These are phyloP conservation scores for Trichothecium roseum DNA, from an alignment of 2,329 filamentous ascomycete genomes.

Conservation along the genomic window DNA sequence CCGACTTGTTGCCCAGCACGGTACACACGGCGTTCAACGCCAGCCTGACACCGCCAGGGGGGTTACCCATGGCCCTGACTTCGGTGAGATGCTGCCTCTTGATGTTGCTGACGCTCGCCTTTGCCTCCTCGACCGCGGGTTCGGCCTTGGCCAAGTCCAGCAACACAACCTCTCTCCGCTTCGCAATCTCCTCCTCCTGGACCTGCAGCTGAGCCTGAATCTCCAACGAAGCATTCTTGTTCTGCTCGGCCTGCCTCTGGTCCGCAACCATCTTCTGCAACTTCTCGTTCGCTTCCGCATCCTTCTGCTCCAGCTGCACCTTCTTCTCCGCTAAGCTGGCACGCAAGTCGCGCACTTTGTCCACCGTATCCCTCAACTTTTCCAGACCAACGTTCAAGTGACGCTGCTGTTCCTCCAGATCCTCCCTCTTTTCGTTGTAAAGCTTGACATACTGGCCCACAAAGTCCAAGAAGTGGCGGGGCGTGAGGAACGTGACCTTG, in stretches of 20 bases:
- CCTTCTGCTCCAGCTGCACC: constrained; percentile 82
- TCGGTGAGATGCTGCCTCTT: constrained; percentile 95
- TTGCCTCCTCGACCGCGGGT: constrained; percentile 84
- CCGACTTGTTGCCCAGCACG: constrained; percentile 67
- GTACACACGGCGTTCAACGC: constrained; percentile 96
- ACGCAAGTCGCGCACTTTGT: constrained; percentile 89
- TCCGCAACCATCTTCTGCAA: constrained; percentile 94
- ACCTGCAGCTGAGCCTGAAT: constrained; percentile 79
- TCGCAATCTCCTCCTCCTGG: constrained; percentile 80
- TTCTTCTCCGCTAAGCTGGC: constrained; percentile 91
- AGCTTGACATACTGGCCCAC: constrained; percentile 95
- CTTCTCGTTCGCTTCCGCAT: constrained; percentile 93
- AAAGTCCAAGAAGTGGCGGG: constrained; percentile 94
- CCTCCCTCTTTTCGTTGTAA: constrained; percentile 96
- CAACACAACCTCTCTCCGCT: constrained; percentile 73
- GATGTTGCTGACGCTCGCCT: constrained; percentile 96
- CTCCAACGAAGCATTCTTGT: constrained; percentile 78
- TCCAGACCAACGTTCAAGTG: constrained; percentile 97
- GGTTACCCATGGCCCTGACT: constrained; percentile 93
- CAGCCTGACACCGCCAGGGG: constrained; percentile 80
- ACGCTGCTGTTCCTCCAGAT: constrained; percentile 95
- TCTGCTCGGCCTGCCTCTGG: constrained; percentile 86
- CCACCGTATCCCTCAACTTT: constrained; percentile 91
- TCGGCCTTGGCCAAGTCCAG: constrained; percentile 84
- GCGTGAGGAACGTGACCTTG: constrained; percentile 85